Conservation (phyloP, 2,329 filamentous ascomycete genomes). For the Acrodontium crateriforme region DNA sequence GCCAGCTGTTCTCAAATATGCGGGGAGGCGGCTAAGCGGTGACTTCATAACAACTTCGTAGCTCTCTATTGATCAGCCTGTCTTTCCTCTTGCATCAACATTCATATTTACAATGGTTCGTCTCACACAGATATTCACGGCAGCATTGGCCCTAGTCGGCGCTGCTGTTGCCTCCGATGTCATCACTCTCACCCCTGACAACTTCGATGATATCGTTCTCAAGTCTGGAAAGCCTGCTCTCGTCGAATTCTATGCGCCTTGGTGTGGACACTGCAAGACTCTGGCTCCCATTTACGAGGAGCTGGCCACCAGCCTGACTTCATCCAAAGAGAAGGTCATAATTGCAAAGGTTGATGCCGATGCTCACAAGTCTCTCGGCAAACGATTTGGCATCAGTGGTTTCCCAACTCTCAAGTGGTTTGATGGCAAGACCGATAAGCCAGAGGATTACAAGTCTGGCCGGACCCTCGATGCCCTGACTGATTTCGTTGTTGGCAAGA, state of each 20-base stretch:
- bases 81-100: no score
- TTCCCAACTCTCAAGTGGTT: conserved; percentile 98
- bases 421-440: conserved; percentile 80
- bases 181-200: conserved; percentile 73
- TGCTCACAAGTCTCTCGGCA: conserved; percentile 68
- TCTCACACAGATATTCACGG: conserved; percentile 31
- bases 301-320: conserved; percentile 60
- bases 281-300: conserved; percentile 93
- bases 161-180: conserved; percentile 67
- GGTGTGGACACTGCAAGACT: conserved; percentile 99
- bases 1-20: no score
- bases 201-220: conserved; percentile 83
- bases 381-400: conserved; percentile 77
- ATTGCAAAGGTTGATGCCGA: conserved; percentile 97
- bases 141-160: conserved; percentile 32
- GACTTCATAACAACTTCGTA: no score
- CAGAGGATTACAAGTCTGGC: conserved; percentile 72
- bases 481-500: conserved; percentile 75
- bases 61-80: no score
- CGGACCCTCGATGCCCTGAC: conserved; percentile 76
- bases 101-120: no score
- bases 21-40: no score
- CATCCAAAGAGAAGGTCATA: conserved; percentile 59
- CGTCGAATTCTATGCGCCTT: conserved; percentile 95
- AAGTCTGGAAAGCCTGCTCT: conserved; percentile 89